Evolutionary conservation across 2,329 filamentous ascomycete species (phyloP).

Genomic region (Sordariomycetes sp.): DNA sequence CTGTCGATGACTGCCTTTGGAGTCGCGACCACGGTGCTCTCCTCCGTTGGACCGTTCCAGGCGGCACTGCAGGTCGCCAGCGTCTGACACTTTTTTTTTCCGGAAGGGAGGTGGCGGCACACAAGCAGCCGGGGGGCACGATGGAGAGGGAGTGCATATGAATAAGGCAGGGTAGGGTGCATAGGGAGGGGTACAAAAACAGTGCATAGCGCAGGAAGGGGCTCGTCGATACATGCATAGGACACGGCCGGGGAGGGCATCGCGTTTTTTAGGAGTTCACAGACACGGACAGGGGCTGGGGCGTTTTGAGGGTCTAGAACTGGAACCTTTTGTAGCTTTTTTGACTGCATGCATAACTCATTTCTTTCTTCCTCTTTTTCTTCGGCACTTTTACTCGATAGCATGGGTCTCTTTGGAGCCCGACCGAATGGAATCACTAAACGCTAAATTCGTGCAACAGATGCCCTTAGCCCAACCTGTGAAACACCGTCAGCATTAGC

Average conservation of each 20-base stretch:
- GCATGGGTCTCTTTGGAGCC: background rate
- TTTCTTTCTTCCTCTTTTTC: background rate
- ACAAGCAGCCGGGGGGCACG: background rate
- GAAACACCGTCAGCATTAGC: background rate
- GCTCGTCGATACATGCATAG: background rate
- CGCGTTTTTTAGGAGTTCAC: background rate
- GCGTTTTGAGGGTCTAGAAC: background rate
- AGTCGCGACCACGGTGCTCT: slow-evolving; percentile 43
- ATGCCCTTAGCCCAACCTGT: slow-evolving; percentile 1
- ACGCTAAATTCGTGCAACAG: background rate
- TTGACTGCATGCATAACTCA: background rate
- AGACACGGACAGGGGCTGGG: background rate
- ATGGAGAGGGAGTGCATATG: background rate
- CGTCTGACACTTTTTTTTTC: background rate
- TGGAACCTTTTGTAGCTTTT: background rate
- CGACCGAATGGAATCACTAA: background rate
- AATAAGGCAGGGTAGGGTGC: background rate
- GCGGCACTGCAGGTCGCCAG: slow-evolving; percentile 22
- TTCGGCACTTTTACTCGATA: background rate
- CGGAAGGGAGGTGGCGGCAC: background rate
- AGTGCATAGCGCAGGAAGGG: background rate
- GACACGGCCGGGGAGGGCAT: background rate
- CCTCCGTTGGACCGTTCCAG: slow-evolving; percentile 34
- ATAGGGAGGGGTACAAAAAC: background rate
- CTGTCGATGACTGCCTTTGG: slow-evolving; percentile 48